Evolutionary conservation across 2,329 filamentous ascomycete species (phyloP).

Genomic region (Ilyonectria robusta): DNA sequence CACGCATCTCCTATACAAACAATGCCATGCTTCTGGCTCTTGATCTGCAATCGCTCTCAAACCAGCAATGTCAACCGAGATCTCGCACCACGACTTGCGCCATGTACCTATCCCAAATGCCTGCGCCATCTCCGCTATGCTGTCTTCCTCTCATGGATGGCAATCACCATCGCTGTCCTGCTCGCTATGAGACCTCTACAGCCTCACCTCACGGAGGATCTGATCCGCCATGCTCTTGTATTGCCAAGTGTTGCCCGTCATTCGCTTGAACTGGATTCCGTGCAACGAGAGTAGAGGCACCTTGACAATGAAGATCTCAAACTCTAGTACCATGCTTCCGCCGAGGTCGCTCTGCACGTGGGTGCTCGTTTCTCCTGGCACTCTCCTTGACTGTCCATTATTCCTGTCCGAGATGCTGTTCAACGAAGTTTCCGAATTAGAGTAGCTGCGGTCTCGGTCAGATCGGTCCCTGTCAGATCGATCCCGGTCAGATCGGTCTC

Average conservation of each 20-base stretch:
- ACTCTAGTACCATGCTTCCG: slow-evolving; percentile 85
- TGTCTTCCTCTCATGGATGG: background rate
- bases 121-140: slow-evolving; percentile 17
- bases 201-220: slow-evolving; percentile 87
- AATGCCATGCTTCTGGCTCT: slow-evolving; percentile 32
- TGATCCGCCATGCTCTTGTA: slow-evolving; percentile 99
- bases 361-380: slow-evolving; percentile 89
- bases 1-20: slow-evolving; percentile 42
- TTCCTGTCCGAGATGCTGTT: too few relatives aligned
- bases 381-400: slow-evolving; percentile 63
- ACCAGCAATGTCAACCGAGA: slow-evolving; percentile 26
- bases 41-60: slow-evolving; percentile 24
- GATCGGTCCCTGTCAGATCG: slow-evolving; percentile 72
- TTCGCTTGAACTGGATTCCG: slow-evolving; percentile 98
- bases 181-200: slow-evolving; percentile 63
- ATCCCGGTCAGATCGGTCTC: slow-evolving; percentile 74
- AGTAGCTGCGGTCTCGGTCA: slow-evolving; percentile 24
- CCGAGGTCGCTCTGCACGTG: slow-evolving; percentile 93
- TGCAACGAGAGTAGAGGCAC: slow-evolving; percentile 93
- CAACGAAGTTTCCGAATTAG: too few relatives aligned
- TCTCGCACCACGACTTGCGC: slow-evolving; percentile 25
- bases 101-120: slow-evolving; percentile 36
- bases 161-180: slow-evolving; percentile 5
- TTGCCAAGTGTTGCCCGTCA: slow-evolving; percentile 96
- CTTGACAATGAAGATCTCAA: slow-evolving; percentile 98